These are phyloP conservation scores for Pleomassaria siparia DNA, from an alignment of 2,329 filamentous ascomycete species.

Conservation along the genomic window DNA sequence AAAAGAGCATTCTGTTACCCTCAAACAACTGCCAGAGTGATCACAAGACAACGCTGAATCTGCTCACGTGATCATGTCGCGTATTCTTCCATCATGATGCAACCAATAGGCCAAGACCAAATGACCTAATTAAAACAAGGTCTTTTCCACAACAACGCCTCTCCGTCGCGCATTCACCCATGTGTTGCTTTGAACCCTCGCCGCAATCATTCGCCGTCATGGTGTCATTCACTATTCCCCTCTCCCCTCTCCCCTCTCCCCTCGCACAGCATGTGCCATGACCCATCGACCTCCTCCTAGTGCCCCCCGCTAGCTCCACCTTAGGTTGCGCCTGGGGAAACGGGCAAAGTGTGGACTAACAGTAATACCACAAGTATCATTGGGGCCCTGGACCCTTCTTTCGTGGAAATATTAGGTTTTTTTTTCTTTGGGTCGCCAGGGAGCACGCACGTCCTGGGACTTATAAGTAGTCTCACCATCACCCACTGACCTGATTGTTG, in stretches of 20 bases:
- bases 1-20: slow-evolving; percentile 25
- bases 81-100: slow-evolving; percentile 9
- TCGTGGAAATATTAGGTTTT: no score
- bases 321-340: slow-evolving; percentile 13
- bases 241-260: no score
- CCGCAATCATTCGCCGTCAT: slow-evolving; percentile 16
- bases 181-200: slow-evolving; percentile 15
- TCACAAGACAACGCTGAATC: slow-evolving; percentile 17
- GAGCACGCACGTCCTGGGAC: slow-evolving; percentile 8
- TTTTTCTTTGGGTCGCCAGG: no score
- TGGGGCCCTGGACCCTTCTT: slow-evolving; percentile 17
- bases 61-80: slow-evolving; percentile 18
- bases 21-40: slow-evolving; percentile 16
- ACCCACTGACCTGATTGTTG: slow-evolving; percentile 6
- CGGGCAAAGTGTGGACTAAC: slow-evolving; percentile 37
- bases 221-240: slow-evolving; percentile 26
- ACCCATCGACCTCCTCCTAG: slow-evolving; percentile 11
- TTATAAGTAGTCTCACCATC: slow-evolving; percentile 33
- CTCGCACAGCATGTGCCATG: slow-evolving; percentile 20
- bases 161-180: slow-evolving; percentile 18
- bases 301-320: slow-evolving; percentile 21
- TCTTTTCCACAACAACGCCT: slow-evolving; percentile 19
- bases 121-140: slow-evolving; percentile 30
- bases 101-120: slow-evolving; percentile 7
- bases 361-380: slow-evolving; percentile 31